phyloP scores from a whole-genome alignment of 208 protist genomes.

The Strigomonas galati region DNA sequence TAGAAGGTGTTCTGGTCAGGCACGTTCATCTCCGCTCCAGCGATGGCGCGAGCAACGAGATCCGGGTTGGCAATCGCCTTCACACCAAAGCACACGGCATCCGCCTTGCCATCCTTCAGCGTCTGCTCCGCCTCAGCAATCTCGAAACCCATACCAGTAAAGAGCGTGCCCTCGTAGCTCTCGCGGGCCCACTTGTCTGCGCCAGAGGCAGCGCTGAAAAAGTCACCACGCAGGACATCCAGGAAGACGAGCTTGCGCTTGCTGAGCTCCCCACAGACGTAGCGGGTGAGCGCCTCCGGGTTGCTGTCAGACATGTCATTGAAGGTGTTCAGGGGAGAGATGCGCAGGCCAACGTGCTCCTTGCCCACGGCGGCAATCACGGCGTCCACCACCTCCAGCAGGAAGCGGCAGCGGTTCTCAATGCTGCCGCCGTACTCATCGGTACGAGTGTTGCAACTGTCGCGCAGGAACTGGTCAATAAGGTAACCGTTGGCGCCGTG shows the following conservation, averaged over 20 bases:
- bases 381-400: slow-evolving; percentile 71
- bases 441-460: slow-evolving; percentile 68
- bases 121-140: slow-evolving; percentile 32
- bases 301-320: slow-evolving; percentile 33
- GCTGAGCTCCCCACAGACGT: slow-evolving; percentile 53
- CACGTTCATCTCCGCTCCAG: slow-evolving; percentile 32
- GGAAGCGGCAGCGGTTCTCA: slow-evolving; percentile 68
- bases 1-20: slow-evolving; percentile 30
- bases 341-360: slow-evolving; percentile 48
- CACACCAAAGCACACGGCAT: slow-evolving; percentile 53
- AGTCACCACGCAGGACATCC: slow-evolving; percentile 27
- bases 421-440: slow-evolving; percentile 88
- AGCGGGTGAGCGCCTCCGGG: slow-evolving; percentile 38
- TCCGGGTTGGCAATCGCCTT: slow-evolving; percentile 71
- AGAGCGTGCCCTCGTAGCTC: slow-evolving; percentile 40
- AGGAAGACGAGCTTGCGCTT: slow-evolving; percentile 33
- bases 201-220: slow-evolving; percentile 13
- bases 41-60: slow-evolving; percentile 36
- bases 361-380: slow-evolving; percentile 34
- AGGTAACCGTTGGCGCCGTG: slow-evolving; percentile 92
- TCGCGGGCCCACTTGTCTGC: slow-evolving; percentile 42
- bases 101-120: slow-evolving; percentile 33
- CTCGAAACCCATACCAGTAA: slow-evolving; percentile 43
- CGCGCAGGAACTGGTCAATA: slow-evolving; percentile 79
- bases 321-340: slow-evolving; percentile 56